Evolutionary conservation across 805 yeast genomes (phyloP), one percentile per base, ranked within the genome.

Genomic region (Blastobotrys chiropterorum): DNA sequence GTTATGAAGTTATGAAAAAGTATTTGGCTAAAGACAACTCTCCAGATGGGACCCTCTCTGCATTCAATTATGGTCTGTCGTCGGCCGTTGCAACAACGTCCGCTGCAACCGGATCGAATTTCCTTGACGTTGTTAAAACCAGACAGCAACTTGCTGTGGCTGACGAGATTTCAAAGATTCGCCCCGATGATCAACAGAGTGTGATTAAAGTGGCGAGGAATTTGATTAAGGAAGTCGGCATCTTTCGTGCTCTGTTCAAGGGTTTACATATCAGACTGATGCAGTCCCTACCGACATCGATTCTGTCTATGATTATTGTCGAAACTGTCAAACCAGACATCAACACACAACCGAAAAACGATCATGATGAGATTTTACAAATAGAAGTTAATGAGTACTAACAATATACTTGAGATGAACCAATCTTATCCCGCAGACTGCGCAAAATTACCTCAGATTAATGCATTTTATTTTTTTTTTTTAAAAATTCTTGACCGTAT

Each of bases 111-210:
- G 57, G 55, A 15, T 68, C 74, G 11, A 72, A 72, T 52, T 67
- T 68, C 44, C 57, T 72, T 15, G 75, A 72, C 52, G 71, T 72
- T n/a, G 66, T 72, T 16, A 72, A 70, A 52, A 72, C 74, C n/a
- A 63, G 75, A 13, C 74, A 70, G 57, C 75, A 72, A 62, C 62
- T 71, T 39, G 71, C 75, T 1, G 61, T 60, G 30, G 62, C 75
- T 2, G 67, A 64, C 4, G 75, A 71, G 51, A 65, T 71, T 43
- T 52, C 62, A 3, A 50, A 51, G 15, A 49, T 71, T 44, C 62
- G 75, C 26, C 75, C 75, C 0, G 65, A 64, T 26, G 75, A 71
- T 49, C 59, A 57, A 20, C 52, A 51, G 26, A 66, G 73, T 40
- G 62, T 70, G 19, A n/a, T 55, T 14, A 50, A 51, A 14, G 70